A percentile compares a stretch with the other conserved stretches of the same genome.
Conservation (phyloP, 2,329 filamentous ascomycete genomes). For the Aspergillus hiratsukae region DNA sequence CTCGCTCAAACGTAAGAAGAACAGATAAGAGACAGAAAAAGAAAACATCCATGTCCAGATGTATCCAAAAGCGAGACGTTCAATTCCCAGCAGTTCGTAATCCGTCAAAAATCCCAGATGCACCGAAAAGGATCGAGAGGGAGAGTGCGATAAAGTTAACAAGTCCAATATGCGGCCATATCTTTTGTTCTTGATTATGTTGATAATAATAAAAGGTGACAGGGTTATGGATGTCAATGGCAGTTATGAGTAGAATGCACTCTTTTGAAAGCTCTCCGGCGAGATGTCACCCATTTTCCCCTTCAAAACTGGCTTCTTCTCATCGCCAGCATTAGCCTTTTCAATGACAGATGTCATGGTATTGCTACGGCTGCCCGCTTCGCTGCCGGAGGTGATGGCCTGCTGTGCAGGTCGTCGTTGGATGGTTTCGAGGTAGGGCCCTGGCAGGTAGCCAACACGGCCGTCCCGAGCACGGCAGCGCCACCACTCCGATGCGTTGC, state of each 20-base stretch:
- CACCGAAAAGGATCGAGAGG: not conserved
- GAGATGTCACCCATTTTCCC: slow-evolving; percentile 61
- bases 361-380: slow-evolving; percentile 48
- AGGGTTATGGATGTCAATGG: not conserved
- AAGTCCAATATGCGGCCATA: not conserved
- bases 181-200: not conserved
- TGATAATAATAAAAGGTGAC: not conserved
- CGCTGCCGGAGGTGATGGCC: slow-evolving; percentile 38
- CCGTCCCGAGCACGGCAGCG: slow-evolving; percentile 86
- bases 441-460: slow-evolving; percentile 84
- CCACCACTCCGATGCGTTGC: slow-evolving; percentile 96
- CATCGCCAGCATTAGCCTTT: slow-evolving; percentile 14
- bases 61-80: not conserved
- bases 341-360: slow-evolving; percentile 44
- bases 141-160: not conserved
- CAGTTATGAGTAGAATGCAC: slow-evolving; percentile 59
- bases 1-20: slow-evolving; percentile 12
- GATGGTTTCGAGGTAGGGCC: slow-evolving; percentile 80
- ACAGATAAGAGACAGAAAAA: slow-evolving; percentile 3
- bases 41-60: not conserved
- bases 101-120: not conserved
- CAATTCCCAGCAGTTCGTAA: not conserved
- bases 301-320: slow-evolving; percentile 48
- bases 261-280: slow-evolving; percentile 68
- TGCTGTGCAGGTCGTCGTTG: slow-evolving; percentile 49